Evolutionary conservation across 345 rosid genomes (phyloP).

Genomic region (Lenwebbia sp.): DNA sequence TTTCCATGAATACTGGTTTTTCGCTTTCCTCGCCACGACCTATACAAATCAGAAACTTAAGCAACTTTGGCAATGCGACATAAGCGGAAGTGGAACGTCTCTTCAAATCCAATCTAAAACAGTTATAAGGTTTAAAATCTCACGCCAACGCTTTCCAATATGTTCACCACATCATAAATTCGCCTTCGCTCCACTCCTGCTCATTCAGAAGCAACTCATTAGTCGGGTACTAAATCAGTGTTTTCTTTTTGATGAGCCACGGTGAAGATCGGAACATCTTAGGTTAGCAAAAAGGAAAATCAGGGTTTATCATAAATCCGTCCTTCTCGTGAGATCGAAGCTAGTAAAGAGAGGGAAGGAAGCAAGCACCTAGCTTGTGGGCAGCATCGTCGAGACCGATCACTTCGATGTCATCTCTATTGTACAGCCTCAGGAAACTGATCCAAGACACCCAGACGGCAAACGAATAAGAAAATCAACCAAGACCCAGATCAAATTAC

Average conservation of each 20-base stretch:
- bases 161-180: constrained; percentile 74
- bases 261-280: background rate
- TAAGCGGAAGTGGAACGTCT: no score
- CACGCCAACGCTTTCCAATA: constrained; percentile 72
- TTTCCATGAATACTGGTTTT: constrained; percentile 70
- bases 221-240: no score
- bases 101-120: background rate
- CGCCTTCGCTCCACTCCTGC: constrained; percentile 56
- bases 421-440: constrained; percentile 53
- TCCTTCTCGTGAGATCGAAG: background rate
- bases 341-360: background rate
- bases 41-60: constrained; percentile 6
- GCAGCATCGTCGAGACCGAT: constrained; percentile 86
- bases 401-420: constrained; percentile 29
- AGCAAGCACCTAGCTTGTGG: constrained; percentile 28
- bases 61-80: background rate
- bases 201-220: background rate
- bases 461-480: background rate
- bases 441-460: background rate
- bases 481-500: background rate
- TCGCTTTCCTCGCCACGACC: constrained; percentile 68
- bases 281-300: background rate
- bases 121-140: background rate
- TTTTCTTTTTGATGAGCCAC: background rate
- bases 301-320: background rate